Base-by-base conservation (phyloP, 1,139 yeast genomes). In the Debaryomyces fabryi region DNA sequence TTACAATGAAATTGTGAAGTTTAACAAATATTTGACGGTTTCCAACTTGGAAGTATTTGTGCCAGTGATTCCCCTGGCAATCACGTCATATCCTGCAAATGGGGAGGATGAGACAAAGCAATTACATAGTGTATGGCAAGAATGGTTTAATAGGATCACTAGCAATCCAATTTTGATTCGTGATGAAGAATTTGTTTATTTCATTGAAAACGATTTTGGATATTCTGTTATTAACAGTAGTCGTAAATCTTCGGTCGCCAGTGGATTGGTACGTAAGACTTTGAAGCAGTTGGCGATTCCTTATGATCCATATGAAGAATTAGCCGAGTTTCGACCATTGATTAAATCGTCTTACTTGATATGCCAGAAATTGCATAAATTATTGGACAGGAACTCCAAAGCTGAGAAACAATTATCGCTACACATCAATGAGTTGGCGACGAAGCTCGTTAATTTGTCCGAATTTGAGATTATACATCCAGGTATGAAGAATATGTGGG, bases 1-100 rank as follows among this genome's bases (percentile, higher is more conserved):
- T 0, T 88, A 82, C 60, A 79, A 79, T 51, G 99, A 93, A 64
- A 76, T 91, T 54, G 81, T 79, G 39, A 82, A 83, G 56, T 82
- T 95, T 60, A 89, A 88, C 69, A 85, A 83, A 58, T 93, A 87
- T 62, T 73, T 92, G 55, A 82, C 84, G 50, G 82, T 86, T 20
- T 88, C 96, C 36, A 87, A 90, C 58, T 85, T 95, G 30, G 99
- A 93, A 65, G 92, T 95, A 52, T 91, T 93, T 68, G 93, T 95
- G 4, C 98, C 99, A 0, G 85, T 95, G 2, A 72, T 93, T 35
- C 97, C 98, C 0, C 74, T 78, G 36, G 74, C 93, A 0, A 75
- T 72, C 5, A 87, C 96, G 0, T 79, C 93, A 13, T 92, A 85
- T 59, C 96, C 96, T 6, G 72, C 83, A 12, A 90, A 89, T 46